A percentile compares a stretch with the other conserved stretches of the same genome.
Evolutionary conservation across 2,329 filamentous ascomycete genomes (phyloP).

Genomic region (Pseudogymnoascus sp.): DNA sequence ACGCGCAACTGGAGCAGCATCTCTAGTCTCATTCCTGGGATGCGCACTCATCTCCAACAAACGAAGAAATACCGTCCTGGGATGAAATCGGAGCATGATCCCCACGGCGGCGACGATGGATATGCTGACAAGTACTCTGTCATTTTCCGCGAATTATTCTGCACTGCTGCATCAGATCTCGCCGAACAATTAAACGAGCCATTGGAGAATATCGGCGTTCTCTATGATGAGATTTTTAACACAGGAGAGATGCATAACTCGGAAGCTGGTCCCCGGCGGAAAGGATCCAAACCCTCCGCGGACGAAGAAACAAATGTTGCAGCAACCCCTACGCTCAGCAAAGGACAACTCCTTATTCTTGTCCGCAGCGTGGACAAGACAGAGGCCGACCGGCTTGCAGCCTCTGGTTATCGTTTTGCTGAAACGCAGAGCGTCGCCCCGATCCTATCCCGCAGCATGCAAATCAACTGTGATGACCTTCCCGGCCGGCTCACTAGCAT

Average conservation of each 20-base stretch:
- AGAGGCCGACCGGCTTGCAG: constrained; percentile 57
- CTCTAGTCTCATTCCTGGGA: constrained; percentile 58
- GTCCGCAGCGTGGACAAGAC: constrained; percentile 54
- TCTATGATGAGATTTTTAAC: constrained; percentile 69
- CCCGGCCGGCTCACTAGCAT: constrained; percentile 55
- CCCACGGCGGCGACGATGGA: constrained; percentile 46
- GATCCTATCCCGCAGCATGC: constrained; percentile 64
- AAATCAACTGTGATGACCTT: constrained; percentile 59
- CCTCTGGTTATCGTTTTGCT: constrained; percentile 72
- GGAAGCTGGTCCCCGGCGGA: background rate
- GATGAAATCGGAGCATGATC: constrained; percentile 36
- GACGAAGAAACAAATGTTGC: constrained; percentile 34
- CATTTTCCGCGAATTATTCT: constrained; percentile 77
- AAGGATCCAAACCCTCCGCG: constrained; percentile 15
- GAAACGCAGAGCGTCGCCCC: constrained; percentile 58
- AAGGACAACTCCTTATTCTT: constrained; percentile 74
- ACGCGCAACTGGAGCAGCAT: constrained; percentile 70
- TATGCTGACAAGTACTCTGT: constrained; percentile 63
- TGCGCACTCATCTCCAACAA: constrained; percentile 61
- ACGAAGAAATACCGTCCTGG: constrained; percentile 31
- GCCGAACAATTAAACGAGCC: constrained; percentile 58
- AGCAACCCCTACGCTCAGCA: constrained; percentile 43
- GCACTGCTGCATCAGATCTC: constrained; percentile 67
- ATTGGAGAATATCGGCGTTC: constrained; percentile 55
- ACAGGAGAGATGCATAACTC: constrained; percentile 43